A percentile compares a stretch with the other conserved stretches of the same genome.
These are phyloP conservation scores for Saturnispora besseyi DNA, from an alignment of 805 yeast species.

Conservation along the genomic window DNA sequence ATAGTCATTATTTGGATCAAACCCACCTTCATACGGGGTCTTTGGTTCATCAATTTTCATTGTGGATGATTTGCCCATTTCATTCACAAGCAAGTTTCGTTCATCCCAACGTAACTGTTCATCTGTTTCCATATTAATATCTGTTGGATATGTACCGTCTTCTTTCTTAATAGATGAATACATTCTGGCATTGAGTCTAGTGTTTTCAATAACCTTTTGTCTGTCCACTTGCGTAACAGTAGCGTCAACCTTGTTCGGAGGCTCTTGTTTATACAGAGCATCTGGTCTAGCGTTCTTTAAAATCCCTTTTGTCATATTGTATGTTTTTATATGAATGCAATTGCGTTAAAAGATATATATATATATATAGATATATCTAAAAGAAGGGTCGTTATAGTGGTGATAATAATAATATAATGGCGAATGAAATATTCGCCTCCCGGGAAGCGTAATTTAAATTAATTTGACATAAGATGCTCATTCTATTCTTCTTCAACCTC, in stretches of 20 bases:
- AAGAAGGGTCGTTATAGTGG: too few species aligned
- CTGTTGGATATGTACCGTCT: not conserved
- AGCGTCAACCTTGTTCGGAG: constrained; percentile 12
- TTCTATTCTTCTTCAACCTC: not conserved
- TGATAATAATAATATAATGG: too few species aligned
- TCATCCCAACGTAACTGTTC: constrained; percentile 79
- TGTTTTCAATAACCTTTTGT: constrained; percentile 69
- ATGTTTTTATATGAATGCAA: not conserved
- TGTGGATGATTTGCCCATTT: constrained; percentile 62
- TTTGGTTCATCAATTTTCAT: constrained; percentile 91
- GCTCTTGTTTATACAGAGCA: constrained; percentile 19
- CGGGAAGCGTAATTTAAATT: not conserved
- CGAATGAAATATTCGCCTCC: not conserved
- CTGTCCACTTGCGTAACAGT: constrained; percentile 31
- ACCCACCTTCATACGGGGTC: constrained; percentile 90
- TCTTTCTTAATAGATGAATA: not conserved
- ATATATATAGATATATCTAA: too few species aligned
- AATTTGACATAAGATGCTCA: too few species aligned
- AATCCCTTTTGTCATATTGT: constrained; percentile 24
- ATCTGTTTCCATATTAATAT: constrained; percentile 9
- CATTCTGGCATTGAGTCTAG: constrained; percentile 58
- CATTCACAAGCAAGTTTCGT: constrained; percentile 61
- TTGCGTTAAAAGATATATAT: not conserved
- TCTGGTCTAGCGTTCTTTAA: constrained; percentile 24
- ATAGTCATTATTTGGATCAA: constrained; percentile 73